phyloP scores from a whole-genome alignment of 2,329 filamentous ascomycete genomes.

The Dendryphion nanum region DNA sequence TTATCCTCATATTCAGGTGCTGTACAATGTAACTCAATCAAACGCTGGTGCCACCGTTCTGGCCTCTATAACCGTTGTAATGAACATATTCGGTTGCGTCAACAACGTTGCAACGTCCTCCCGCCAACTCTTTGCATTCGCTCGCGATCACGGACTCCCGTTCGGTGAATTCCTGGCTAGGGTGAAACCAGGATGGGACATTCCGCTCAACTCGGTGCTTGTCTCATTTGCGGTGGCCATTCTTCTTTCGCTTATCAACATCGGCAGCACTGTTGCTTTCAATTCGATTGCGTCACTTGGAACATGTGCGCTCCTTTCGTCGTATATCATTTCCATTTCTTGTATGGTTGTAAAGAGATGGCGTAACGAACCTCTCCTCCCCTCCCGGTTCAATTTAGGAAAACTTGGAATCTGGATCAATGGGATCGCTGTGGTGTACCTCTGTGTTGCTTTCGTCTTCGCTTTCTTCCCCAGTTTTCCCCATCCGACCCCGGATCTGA shows the following conservation, averaged over 20 bases:
- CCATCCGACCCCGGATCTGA: constrained; percentile 29
- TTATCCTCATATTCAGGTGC: constrained; percentile 49
- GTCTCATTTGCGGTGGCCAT: constrained; percentile 40
- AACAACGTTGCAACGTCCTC: constrained; percentile 34
- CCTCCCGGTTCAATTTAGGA: constrained; percentile 47
- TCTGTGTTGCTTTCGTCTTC: constrained; percentile 43
- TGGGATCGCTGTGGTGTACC: constrained; percentile 40
- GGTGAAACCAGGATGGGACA: constrained; percentile 14
- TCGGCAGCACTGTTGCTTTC: constrained; percentile 37
- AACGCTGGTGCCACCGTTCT: constrained; percentile 22
- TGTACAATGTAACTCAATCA: constrained; percentile 28
- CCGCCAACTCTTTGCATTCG: constrained; percentile 6
- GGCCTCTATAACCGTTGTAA: constrained; percentile 21
- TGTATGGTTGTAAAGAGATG: constrained; percentile 46
- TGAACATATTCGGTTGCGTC: constrained; percentile 12
- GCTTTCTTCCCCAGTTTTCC: constrained; percentile 44
- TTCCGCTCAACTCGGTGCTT: constrained; percentile 45
- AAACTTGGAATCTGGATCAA: constrained; percentile 44
- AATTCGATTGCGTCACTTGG: constrained; percentile 15
- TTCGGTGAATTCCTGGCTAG: constrained; percentile 7
- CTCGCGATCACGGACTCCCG: constrained; percentile 3
- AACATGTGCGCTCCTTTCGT: constrained; percentile 11
- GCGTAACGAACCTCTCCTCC: constrained; percentile 42
- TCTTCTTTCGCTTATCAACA: constrained; percentile 48
- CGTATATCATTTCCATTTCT: constrained; percentile 41